A percentile compares a stretch with the other conserved stretches of the same genome.
Conservation (phyloP, 78 protist genomes). For the Anaeramoeba ignava region DNA sequence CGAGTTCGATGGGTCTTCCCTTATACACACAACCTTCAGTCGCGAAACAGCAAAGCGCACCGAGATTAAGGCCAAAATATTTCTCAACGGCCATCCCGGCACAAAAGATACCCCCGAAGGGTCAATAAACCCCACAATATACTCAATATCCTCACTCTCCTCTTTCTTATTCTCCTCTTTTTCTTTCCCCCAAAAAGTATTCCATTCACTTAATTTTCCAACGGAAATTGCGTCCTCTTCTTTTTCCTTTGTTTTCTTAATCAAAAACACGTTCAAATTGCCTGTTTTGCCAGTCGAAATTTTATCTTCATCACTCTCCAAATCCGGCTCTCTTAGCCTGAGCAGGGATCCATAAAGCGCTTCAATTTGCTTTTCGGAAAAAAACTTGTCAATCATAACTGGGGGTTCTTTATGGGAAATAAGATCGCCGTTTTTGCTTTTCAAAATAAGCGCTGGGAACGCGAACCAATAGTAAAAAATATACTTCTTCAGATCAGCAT, state of each 20-base stretch:
- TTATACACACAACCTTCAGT: background rate
- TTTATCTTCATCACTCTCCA: background rate
- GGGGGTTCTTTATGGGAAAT: background rate
- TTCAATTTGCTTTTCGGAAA: background rate
- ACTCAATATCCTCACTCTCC: background rate
- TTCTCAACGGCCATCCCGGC: background rate
- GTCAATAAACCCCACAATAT: background rate
- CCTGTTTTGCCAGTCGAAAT: background rate
- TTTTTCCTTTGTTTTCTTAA: too few species aligned
- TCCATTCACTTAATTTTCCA: background rate
- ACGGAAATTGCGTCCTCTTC: too few species aligned
- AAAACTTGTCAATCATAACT: background rate
- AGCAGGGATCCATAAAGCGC: too few species aligned
- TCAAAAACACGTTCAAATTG: too few species aligned
- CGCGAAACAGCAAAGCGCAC: background rate
- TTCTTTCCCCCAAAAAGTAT: too few species aligned
- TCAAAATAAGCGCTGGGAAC: slow-evolving; percentile 55
- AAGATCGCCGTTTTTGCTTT: background rate
- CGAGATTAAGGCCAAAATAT: background rate
- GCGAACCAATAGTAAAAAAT: slow-evolving; percentile 63
- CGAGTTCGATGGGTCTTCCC: background rate
- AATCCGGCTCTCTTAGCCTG: background rate
- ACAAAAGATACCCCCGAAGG: background rate
- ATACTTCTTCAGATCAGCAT: slow-evolving; percentile 70
- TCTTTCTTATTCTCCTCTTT: background rate